phyloP scores from a whole-genome alignment of 2,329 filamentous ascomycete species.

The Cytospora piceicola region DNA sequence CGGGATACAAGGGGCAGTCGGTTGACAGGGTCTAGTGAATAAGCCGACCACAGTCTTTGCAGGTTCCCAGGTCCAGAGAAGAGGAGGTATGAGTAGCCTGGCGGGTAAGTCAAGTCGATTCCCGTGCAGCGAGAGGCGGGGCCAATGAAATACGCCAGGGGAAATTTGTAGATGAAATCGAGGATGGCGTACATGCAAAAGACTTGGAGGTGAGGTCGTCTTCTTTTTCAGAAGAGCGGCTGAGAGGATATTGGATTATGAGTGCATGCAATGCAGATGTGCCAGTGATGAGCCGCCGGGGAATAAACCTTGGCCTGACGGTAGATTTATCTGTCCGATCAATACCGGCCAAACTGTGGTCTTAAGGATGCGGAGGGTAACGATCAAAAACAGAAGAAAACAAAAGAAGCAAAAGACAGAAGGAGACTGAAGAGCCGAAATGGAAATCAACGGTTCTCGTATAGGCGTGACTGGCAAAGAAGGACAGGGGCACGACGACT shows the following conservation, averaged over 20 bases:
- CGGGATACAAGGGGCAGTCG: conserved; percentile 6
- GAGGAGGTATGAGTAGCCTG: conserved; percentile 3
- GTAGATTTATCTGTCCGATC: neutral
- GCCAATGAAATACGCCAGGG: conserved; percentile 19
- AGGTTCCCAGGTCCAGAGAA: neutral
- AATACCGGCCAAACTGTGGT: neutral
- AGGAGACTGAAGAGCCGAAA: neutral
- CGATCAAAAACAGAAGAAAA: neutral
- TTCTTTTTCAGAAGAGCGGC: too few relatives aligned
- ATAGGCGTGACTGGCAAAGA: neutral
- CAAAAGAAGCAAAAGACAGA: neutral
- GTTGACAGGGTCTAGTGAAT: conserved; percentile 14
- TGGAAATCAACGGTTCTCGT: neutral
- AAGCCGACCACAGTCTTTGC: neutral
- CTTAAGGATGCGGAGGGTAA: neutral
- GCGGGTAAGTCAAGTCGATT: conserved; percentile 13
- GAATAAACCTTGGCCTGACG: neutral
- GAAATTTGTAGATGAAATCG: conserved; percentile 6
- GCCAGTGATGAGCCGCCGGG: neutral
- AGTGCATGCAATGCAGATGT: neutral
- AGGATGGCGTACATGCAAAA: neutral
- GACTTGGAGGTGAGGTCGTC: too few relatives aligned
- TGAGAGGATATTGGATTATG: too few relatives aligned
- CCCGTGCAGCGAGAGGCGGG: conserved; percentile 12
- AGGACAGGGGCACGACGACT: neutral